These are phyloP conservation scores for Immersiporthe knoxdaviesiana DNA, from an alignment of 2,329 filamentous ascomycete genomes.

Conservation along the genomic window DNA sequence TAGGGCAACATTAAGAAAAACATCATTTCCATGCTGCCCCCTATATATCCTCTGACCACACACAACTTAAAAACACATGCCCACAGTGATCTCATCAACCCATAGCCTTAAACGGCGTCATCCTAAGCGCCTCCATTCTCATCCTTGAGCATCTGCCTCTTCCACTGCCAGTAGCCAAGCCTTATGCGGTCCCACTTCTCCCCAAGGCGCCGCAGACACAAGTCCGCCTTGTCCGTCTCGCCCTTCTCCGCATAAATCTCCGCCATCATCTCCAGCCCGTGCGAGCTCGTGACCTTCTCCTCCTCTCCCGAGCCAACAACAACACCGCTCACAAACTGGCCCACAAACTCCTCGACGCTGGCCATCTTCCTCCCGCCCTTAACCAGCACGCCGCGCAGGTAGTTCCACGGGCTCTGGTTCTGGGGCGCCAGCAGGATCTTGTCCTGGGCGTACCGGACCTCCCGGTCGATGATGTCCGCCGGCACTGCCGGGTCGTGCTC, in stretches of 20 bases:
- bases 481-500: conserved; percentile 61
- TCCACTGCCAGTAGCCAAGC: conserved; percentile 90
- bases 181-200: conserved; percentile 90
- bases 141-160: conserved; percentile 51
- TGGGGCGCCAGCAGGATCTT: conserved; percentile 82
- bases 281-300: conserved; percentile 62
- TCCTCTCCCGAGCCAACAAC: conserved; percentile 46
- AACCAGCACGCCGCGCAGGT: conserved; percentile 74
- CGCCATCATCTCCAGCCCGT: conserved; percentile 72
- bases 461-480: conserved; percentile 68
- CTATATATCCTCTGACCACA: too few species aligned
- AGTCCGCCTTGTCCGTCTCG: conserved; percentile 63
- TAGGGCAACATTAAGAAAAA: background rate
- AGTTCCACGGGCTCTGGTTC: conserved; percentile 95
- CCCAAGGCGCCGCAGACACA: conserved; percentile 73
- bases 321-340: conserved; percentile 54
- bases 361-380: conserved; percentile 62
- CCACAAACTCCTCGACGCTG: conserved; percentile 52
- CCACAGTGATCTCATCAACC: background rate
- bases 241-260: conserved; percentile 66
- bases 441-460: conserved; percentile 73
- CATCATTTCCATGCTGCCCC: too few species aligned
- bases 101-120: background rate
- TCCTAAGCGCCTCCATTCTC: conserved; percentile 12
- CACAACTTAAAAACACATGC: background rate